Evolutionary conservation across 2,329 filamentous ascomycete species (phyloP), one percentile per base, ranked within the genome.

Genomic region (Diaporthe batatas): DNA sequence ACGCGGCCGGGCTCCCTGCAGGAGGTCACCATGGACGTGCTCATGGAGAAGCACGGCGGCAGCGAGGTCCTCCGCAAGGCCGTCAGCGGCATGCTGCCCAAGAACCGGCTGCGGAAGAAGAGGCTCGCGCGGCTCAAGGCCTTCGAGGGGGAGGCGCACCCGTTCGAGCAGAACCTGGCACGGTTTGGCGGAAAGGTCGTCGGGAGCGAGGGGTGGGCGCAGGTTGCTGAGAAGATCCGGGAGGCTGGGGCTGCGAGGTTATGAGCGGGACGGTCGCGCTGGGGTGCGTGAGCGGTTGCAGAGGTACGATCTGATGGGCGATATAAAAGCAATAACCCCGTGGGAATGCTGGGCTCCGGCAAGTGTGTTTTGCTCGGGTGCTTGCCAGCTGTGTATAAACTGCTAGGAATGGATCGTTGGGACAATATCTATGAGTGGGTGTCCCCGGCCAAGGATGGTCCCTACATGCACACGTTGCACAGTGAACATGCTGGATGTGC

Each of bases 61-160:
- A 92, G 92, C 49, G 96, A 99, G 88, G 92, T 99, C 49, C 84
- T 99, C 81, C 89, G 94, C 79, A 93, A 95, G 82, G 96, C 97
- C 1, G 97, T 99, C 53, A 93, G 93, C 80, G 97, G 97, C 64
- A 99, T 99, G 96, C 84, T 99, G 83, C 96, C 96, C 70, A 99
- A 99, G 90, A 99, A 99, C 85, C 87, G 95, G 79, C 85, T 99
- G 80, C 87, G 96, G 78, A 95, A 98, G 82, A 93, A 94, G 86
- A 86, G 97, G 76, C 85, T 99, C 85, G 94, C 92, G 49, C 88
- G 96, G 77, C 84, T 99, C 81, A 99, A 98, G 90, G 95, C 94
- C 7, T 99, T 98, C 82, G 97, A 99, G 84, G 95, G 96, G n/a
- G 87, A 90, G 51, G 91, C 91, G 32, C 95, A 99, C 86, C 97